Base-by-base conservation (phyloP, 768 basidiomycete genomes). In the Lenzites betulinus region DNA sequence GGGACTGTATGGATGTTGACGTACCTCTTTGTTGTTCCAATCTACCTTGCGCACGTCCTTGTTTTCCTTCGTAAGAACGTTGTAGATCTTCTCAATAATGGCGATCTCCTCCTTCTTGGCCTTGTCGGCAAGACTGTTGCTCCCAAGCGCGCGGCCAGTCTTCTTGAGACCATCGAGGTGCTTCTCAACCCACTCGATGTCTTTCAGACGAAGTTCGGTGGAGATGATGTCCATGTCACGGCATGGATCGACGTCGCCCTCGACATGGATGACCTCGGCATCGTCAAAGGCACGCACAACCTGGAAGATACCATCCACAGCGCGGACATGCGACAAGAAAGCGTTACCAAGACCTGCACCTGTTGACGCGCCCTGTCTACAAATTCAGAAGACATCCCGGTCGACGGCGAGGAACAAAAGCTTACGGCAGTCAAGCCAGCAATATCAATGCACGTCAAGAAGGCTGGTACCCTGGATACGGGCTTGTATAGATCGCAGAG, bases 271-370 rank as follows among this genome's bases (percentile, higher is more conserved):
- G 72, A 99, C 95, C 68, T 99, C 97, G n/a, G 95, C 90, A 69
- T 99, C 97, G 70, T 98, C 97, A 72, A 99, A 99, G 6, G 96
- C 95, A 52, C 97, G 92, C 58, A 98, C 88, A 63, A 98, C 89
- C 73, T 98, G 97, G 82, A 98, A 99, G 70, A 99, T 99, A 69
- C 97, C 97, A 72, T 99, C 97, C 62, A 98, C 96, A 11, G 97
- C 93, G 58, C 97, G 90, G 43, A 99, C 95, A 73, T 98, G 94
- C 12, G 95, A 95, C 73, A 99, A 78, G 81, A 99, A 99, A 26
- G 95, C 86, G 73, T 99, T 99, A 42, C 97, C 97, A 41, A 99
- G 87, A 71, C 97, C 97, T 47, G 93, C 97, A 66, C 97, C 97
- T 33, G 95, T 98, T 12, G 96, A 98, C 1, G 97, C 97, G 59